phyloP scores from a whole-genome alignment of 345 rosid species.

The Geranium rotundifolium region DNA sequence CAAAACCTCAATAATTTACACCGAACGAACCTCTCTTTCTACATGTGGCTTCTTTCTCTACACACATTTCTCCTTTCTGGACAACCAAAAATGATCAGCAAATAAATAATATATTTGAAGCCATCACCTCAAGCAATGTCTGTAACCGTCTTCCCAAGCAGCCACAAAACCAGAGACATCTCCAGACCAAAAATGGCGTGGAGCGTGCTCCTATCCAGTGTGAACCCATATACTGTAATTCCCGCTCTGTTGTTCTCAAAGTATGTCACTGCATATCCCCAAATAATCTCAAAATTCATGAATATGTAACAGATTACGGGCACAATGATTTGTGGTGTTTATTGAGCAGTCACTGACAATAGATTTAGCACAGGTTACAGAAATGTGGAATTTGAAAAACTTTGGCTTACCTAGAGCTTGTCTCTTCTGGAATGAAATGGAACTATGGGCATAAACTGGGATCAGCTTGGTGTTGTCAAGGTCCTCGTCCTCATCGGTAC shows the following conservation, averaged over 20 bases:
- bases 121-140: conserved; percentile 38
- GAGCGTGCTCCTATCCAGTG: conserved; percentile 62
- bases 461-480: conserved; percentile 56
- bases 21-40: too few species aligned
- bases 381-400: not conserved
- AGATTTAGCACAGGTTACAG: not conserved
- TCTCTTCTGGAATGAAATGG: conserved; percentile 81
- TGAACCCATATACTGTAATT: conserved; percentile 75
- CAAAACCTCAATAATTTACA: too few species aligned
- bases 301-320: not conserved
- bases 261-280: conserved; percentile 51
- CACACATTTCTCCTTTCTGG: too few species aligned
- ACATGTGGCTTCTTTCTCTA: too few species aligned
- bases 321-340: not conserved
- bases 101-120: too few species aligned
- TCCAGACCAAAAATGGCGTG: conserved; percentile 79
- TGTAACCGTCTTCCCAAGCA: conserved; percentile 69
- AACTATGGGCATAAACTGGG: conserved; percentile 57
- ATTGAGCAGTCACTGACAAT: not conserved
- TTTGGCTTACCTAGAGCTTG: conserved; percentile 65
- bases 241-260: conserved; percentile 91
- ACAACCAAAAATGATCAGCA: too few species aligned
- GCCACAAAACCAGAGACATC: conserved; percentile 80
- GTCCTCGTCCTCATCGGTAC: conserved; percentile 72
- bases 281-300: not conserved